Evolutionary conservation across 1,284 basidiomycete species (phyloP), one percentile per base, ranked within the genome.

Genomic region (Afroboletus lepidellus): DNA sequence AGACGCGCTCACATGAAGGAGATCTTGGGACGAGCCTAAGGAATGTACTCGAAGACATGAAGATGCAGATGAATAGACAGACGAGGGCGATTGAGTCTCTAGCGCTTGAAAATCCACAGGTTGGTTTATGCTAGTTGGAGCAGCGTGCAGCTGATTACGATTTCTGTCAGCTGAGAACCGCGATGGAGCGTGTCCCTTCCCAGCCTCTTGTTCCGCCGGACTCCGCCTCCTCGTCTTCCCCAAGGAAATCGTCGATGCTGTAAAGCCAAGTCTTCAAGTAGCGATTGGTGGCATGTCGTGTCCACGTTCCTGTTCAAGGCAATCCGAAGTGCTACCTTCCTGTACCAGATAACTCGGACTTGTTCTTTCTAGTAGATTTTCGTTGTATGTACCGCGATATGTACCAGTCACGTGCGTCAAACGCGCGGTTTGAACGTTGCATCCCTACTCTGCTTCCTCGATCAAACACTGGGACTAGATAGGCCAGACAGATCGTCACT

Each of bases 41-140:
- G 39, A 51, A 55, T 46, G 55, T 62, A 37, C 63, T 72, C 20
- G 66, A 66, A 51, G 61, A 57, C 29, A 64, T 69, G 66, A 71
- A 63, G 50, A 46, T 51, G 46, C 62, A 69, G 37, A 72, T 69
- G 66, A 59, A 67, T 38, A 60, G 61, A 47, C 67, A 69, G 46
- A 65, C 62, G 3, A 58, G 61, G 47, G 64, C 67, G 11, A 59
- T 69, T 8, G 66, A 71, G 27, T 18, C 55, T 34, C 46, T 69
- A 5, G 57, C 63, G 8, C 68, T 66, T 42, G 70, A 69, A 46
- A 72, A 72, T 41, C 39, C 41, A 45, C 57, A 68, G 63, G 69
- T 69, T 57, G 32, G 54, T 56, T 39, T 34, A 27, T 32, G 32
- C 42, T 32, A 30, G 29, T 25, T 20, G 20, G 48, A 27, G 37